phyloP scores from a whole-genome alignment of 2,329 filamentous ascomycete genomes.

The Cladophialophora chaetospira region DNA sequence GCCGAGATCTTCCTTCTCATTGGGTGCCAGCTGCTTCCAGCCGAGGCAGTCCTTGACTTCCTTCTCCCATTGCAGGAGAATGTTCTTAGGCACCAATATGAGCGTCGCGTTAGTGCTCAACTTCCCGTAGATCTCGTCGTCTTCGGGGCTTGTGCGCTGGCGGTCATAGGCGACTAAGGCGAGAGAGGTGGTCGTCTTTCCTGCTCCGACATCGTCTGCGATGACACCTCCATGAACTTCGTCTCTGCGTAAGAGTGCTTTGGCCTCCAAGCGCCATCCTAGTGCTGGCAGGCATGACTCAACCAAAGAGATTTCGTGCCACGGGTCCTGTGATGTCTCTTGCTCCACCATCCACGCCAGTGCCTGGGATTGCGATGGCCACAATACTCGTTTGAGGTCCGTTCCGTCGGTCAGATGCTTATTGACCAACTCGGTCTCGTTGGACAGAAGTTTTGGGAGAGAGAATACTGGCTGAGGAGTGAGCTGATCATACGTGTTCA shows the following conservation, averaged over 20 bases:
- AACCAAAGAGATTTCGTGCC: constrained; percentile 58
- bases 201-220: constrained; percentile 66
- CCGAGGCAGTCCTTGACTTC: constrained; percentile 53
- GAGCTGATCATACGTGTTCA: constrained; percentile 29
- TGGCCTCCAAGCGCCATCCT: constrained; percentile 61
- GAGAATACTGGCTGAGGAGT: constrained; percentile 12
- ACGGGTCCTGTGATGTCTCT: constrained; percentile 49
- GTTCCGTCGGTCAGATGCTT: background rate
- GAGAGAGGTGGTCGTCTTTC: constrained; percentile 65
- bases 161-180: constrained; percentile 53
- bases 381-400: constrained; percentile 39
- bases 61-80: constrained; percentile 60
- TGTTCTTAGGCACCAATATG: constrained; percentile 58
- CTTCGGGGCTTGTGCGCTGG: constrained; percentile 17
- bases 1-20: background rate
- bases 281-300: constrained; percentile 55
- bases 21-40: background rate
- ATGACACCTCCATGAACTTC: constrained; percentile 61
- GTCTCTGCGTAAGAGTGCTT: constrained; percentile 35
- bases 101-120: constrained; percentile 56
- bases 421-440: background rate
- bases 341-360: constrained; percentile 62
- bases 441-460: constrained; percentile 10
- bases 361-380: constrained; percentile 56
- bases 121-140: background rate